Evolutionary conservation across 2,329 filamentous ascomycete genomes (phyloP), one percentile per base, ranked within the genome.

Genomic region (Fusarium decemcellulare): DNA sequence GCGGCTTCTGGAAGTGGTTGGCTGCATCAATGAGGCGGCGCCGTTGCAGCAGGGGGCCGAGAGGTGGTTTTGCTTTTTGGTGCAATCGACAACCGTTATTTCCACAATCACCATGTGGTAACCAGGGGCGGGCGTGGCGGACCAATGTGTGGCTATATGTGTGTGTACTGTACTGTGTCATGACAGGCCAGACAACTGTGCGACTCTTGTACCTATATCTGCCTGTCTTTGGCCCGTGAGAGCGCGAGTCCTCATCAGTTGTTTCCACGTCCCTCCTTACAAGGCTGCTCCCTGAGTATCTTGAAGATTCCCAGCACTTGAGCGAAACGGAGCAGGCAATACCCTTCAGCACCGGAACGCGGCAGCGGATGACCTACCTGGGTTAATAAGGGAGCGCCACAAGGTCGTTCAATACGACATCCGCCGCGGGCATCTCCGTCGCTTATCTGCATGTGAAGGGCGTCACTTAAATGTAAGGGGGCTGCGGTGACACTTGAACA

Each of bases 381-480:
- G 40, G 34, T 37, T 55, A 58, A 58, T 30, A 50, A 63, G 57
- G 46, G 48, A 37, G 59, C 64, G 67, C 64, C 67, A 72, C 63
- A 43, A 39, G 57, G 39, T 65, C 60, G 57, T 63, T 51, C 57
- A 51, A 65, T 66, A 67, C 53, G 54, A 63, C 62, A 61, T 52
- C 52, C 47, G 47, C 44, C 39, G 29, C 68, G 68, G 70, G 58
- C 70, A 74, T 74, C 72, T 72, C 70, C 67, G 68, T 74, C 72
- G 72, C 72, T 74, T 74, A 74, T 72, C 72, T 74, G 65, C 72
- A 71, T 63, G 57, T 54, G 50, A 70, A 51, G 46, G 62, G 53
- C 50, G 66, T 63, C 52, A 47, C 50, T 44, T 48, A 51, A 60
- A 50, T 64, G 40, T 46, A 51, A 63, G 67, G 67, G 63, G 61